These are phyloP conservation scores for Hyphopichia wangnamkhiaoensis DNA, from an alignment of 1,139 yeast species.

Conservation along the genomic window DNA sequence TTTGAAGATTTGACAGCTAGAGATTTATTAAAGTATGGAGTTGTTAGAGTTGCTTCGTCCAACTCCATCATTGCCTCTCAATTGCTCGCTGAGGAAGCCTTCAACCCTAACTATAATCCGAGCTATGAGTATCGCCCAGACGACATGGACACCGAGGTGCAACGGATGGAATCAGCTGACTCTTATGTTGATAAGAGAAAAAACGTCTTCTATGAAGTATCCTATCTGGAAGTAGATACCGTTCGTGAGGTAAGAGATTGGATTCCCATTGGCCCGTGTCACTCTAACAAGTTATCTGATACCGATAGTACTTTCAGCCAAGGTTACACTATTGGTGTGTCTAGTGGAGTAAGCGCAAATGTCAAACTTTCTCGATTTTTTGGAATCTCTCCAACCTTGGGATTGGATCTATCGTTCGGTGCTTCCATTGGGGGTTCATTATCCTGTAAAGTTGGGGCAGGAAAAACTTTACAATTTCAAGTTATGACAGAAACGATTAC, in stretches of 20 bases:
- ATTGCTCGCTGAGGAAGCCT: constrained; percentile 11
- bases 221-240: constrained; percentile 14
- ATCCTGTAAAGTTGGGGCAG: constrained; percentile 21
- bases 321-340: constrained; percentile 22
- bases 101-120: constrained; percentile 10
- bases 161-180: constrained; percentile 5
- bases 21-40: constrained; percentile 16
- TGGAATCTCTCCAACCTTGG: constrained; percentile 15
- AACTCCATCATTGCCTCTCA: constrained; percentile 20
- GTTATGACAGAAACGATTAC: constrained; percentile 15
- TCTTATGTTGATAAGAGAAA: constrained; percentile 8
- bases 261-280: constrained; percentile 13
- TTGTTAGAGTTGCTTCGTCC: constrained; percentile 12
- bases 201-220: constrained; percentile 14
- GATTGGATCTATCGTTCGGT: constrained; percentile 12
- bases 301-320: constrained; percentile 21
- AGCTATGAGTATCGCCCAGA: constrained; percentile 1
- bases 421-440: constrained; percentile 20
- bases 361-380: constrained; percentile 16
- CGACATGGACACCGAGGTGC: not conserved
- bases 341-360: constrained; percentile 15
- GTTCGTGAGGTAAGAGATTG: constrained; percentile 8
- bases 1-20: constrained; percentile 15
- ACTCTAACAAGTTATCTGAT: constrained; percentile 8
- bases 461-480: constrained; percentile 24